Evolutionary conservation across 2,329 filamentous ascomycete species (phyloP), one percentile per base, ranked within the genome.

Genomic region (Aspergillus hortae): DNA sequence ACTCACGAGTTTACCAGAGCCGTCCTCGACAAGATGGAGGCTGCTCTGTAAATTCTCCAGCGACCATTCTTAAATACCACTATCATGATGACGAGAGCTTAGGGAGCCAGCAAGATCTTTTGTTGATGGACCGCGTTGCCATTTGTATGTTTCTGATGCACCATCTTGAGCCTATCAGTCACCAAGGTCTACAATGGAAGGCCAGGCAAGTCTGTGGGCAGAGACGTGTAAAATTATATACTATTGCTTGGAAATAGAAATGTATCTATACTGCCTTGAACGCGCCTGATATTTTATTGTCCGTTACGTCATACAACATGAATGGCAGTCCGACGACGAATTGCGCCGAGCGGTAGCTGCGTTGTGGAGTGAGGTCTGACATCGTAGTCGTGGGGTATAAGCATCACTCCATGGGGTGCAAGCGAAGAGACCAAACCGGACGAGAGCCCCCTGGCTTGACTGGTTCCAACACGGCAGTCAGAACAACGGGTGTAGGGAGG

Each of bases 1-100:
- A 99, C 92, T 59, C 86, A 96, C 77, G 86, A 97, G 74, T 99
- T 97, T 80, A 97, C 94, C 67, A 83, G 87, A 67, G 92, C 94
- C 66, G 89, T 99, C 69, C 82, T 99, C 69, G 85, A 92, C 80
- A 90, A 94, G 83, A 95, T 99, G 91, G 92, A 97, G 81, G 77
- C 71, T 56, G 67, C 79, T 63, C 67, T 86, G 72, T 87, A 83
- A 82, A 71, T 62, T 54, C 50, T 58, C 27, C 47, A 47, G 50
- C 55, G 45, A 47, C 43, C 50, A 52, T 49, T 23, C 23, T 55
- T 56, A 43, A 44, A 42, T 48, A 54, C 56, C 52, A 61, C 59
- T 60, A 59, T 59, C 56, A 66, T 59, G 52, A 57, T 58, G 59
- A 60, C 56, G 60, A 61, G 58, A 53, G 27, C 50, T 51, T 60